Conservation (phyloP, 2,329 filamentous ascomycete species). For the Tothia fuscella region DNA sequence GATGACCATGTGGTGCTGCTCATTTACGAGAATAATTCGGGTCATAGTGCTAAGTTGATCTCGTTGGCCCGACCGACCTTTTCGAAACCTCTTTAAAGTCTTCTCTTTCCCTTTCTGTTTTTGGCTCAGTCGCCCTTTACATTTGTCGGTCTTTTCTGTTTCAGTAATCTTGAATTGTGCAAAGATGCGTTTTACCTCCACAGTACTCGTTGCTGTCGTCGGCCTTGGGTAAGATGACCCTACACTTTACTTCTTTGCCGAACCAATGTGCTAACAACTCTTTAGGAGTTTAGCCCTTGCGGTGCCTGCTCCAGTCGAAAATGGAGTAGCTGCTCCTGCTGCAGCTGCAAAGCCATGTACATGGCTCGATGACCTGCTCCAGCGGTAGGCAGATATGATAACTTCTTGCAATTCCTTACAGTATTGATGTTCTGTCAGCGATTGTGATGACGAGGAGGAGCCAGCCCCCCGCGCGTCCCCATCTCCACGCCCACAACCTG, state of each 20-base stretch:
- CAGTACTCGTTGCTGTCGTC: constrained; percentile 1
- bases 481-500: background rate
- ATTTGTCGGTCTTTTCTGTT: too few species aligned
- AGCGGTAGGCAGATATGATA: background rate
- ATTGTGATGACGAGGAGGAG: background rate
- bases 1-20: too few species aligned
- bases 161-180: too few species aligned
- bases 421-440: background rate
- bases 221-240: constrained; percentile 1
- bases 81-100: too few species aligned
- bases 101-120: too few species aligned
- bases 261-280: background rate
- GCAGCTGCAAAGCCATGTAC: background rate
- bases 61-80: too few species aligned
- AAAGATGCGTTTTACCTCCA: background rate
- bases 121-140: too few species aligned
- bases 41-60: too few species aligned
- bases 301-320: constrained; percentile 1
- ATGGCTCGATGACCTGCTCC: background rate
- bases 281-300: constrained; percentile 1
- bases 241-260: background rate
- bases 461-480: background rate
- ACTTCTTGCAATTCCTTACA: background rate
- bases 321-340: background rate
- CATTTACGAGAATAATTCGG: too few species aligned